Percentiles rank a stretch among this genome's conserved stretches.
Evolutionary conservation across 2,329 filamentous ascomycete genomes (phyloP).

Genomic region (Botryosphaeria agaves): DNA sequence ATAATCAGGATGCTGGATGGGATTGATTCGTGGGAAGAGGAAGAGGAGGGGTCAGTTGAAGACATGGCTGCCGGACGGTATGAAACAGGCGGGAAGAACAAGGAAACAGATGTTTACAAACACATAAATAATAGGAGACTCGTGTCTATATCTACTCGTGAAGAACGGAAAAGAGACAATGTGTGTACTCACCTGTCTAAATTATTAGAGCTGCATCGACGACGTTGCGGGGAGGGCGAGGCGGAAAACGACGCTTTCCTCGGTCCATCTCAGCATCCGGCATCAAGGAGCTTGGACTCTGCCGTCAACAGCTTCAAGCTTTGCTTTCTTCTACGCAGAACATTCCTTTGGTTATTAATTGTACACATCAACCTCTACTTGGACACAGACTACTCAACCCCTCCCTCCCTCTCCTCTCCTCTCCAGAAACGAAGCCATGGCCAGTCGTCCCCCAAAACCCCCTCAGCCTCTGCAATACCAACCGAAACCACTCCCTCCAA

Average conservation of each 20-base stretch:
- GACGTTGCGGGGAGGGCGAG: neutral
- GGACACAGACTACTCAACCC: too few species aligned
- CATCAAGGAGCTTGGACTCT: neutral
- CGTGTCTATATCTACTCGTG: too few species aligned
- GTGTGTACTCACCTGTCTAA: neutral
- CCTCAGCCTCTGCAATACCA: neutral
- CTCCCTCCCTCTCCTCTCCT: neutral
- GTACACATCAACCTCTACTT: too few species aligned
- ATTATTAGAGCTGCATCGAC: neutral
- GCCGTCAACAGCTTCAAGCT: too few species aligned
- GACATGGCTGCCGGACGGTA: neutral
- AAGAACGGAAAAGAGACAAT: too few species aligned
- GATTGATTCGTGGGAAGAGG: conserved; percentile 3
- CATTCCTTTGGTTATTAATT: too few species aligned
- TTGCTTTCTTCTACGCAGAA: too few species aligned
- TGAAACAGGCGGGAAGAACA: neutral
- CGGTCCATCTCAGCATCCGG: neutral
- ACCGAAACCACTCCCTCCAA: neutral
- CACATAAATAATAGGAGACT: neutral
- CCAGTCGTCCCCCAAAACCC: neutral
- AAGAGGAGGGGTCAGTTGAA: neutral
- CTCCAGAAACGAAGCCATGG: too few species aligned
- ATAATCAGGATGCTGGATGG: conserved; percentile 30
- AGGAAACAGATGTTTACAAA: conserved; percentile 1
- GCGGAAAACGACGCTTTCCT: neutral